These are phyloP conservation scores for Phytophthora sp. DNA, from an alignment of 352 stramenopile genomes.

Conservation along the genomic window DNA sequence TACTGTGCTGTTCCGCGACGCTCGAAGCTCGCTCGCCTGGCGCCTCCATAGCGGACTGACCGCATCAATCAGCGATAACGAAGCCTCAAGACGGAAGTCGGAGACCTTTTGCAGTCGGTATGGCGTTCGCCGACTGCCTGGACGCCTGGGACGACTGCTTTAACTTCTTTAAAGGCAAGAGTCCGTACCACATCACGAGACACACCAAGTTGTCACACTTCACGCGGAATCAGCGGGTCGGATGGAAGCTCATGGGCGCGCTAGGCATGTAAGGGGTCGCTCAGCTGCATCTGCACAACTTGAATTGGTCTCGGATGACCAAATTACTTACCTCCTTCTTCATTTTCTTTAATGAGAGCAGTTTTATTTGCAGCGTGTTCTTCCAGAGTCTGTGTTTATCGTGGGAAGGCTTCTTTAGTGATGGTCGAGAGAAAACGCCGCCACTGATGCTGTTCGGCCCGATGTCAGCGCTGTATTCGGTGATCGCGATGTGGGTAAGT, in stretches of 20 bases:
- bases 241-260: slow-evolving; percentile 66
- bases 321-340: background rate
- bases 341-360: slow-evolving; percentile 20
- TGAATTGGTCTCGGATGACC: background rate
- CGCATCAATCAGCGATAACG: slow-evolving; percentile 1
- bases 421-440: slow-evolving; percentile 60
- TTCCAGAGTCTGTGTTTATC: slow-evolving; percentile 53
- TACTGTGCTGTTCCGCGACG: background rate
- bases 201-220: slow-evolving; percentile 54
- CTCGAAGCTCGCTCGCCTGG: background rate
- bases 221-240: slow-evolving; percentile 55
- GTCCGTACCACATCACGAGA: slow-evolving; percentile 57
- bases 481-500: slow-evolving; percentile 62
- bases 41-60: too few relatives aligned
- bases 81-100: slow-evolving; percentile 3
- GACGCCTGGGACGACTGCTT: slow-evolving; percentile 63
- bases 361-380: slow-evolving; percentile 61
- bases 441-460: slow-evolving; percentile 52
- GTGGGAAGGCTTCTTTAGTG: slow-evolving; percentile 51
- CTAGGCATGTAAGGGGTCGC: slow-evolving; percentile 48
- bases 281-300: background rate
- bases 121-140: slow-evolving; percentile 39
- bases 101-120: background rate
- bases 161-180: slow-evolving; percentile 76
- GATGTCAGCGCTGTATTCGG: slow-evolving; percentile 52